Percentiles rank a stretch among this genome's conserved stretches.
Conservation (phyloP, 257 asterid genomes). For the Datura wrightii region DNA sequence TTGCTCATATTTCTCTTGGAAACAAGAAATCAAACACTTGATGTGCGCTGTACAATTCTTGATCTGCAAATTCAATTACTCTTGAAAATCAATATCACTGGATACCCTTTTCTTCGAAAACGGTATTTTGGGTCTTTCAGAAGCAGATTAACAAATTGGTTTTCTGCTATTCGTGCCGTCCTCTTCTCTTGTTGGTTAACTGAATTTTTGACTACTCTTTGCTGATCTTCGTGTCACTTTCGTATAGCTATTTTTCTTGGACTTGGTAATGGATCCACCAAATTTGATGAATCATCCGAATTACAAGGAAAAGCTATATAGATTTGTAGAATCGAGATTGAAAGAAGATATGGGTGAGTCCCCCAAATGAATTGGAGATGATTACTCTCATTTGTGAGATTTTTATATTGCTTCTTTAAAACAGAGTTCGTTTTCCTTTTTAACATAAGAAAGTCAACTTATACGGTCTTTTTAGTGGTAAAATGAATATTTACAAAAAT, state of each 20-base stretch:
- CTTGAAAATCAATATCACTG: background rate
- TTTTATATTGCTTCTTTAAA: background rate
- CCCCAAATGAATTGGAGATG: constrained; percentile 6
- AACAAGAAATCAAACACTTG: background rate
- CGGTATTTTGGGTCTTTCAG: constrained; percentile 14
- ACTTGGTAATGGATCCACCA: constrained; percentile 49
- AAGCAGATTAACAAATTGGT: constrained; percentile 31
- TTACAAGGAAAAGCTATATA: constrained; percentile 40
- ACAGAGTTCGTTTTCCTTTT: background rate
- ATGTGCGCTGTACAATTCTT: background rate
- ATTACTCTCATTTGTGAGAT: background rate
- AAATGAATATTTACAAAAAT: background rate
- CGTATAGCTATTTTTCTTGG: background rate
- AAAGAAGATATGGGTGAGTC: background rate
- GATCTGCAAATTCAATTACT: background rate
- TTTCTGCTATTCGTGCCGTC: constrained; percentile 16
- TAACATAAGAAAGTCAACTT: background rate
- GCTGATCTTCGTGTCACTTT: constrained; percentile 7
- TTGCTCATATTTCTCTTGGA: constrained; percentile 48
- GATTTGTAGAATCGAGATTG: constrained; percentile 41
- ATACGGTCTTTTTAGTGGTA: background rate
- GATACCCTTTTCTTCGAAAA: constrained; percentile 3
- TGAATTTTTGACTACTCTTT: constrained; percentile 9
- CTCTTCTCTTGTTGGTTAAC: constrained; percentile 1
- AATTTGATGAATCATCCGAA: constrained; percentile 45